These are phyloP conservation scores for Isoetes engelmannii DNA, from an alignment of 83 land plant genomes.

Conservation along the genomic window DNA sequence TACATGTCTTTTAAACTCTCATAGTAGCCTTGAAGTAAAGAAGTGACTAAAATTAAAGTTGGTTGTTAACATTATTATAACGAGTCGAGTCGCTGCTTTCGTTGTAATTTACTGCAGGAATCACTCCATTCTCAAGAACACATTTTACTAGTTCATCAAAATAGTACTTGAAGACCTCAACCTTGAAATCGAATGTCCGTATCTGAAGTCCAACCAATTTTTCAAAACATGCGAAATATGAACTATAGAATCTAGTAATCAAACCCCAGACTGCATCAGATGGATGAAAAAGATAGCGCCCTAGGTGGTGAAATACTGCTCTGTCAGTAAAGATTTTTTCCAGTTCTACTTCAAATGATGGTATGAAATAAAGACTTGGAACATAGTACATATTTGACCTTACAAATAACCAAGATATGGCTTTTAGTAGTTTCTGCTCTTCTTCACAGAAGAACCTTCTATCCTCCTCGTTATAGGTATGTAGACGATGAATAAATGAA, in stretches of 20 bases:
- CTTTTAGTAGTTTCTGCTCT: slow-evolving; percentile 47
- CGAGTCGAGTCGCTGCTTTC: no score
- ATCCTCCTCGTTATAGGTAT: slow-evolving; percentile 64
- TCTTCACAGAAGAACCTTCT: slow-evolving; percentile 80
- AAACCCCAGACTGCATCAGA: slow-evolving; percentile 75
- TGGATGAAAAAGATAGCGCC: slow-evolving; percentile 78
- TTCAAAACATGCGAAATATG: slow-evolving; percentile 61
- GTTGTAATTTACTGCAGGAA: slow-evolving; percentile 45
- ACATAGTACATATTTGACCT: slow-evolving; percentile 68
- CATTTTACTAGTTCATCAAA: slow-evolving; percentile 51
- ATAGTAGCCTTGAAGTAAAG: slow-evolving; percentile 46
- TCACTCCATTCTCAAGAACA: slow-evolving; percentile 35
- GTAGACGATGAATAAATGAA: slow-evolving; percentile 50
- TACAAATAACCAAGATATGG: slow-evolving; percentile 68
- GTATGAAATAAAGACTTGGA: slow-evolving; percentile 63
- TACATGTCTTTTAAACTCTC: slow-evolving; percentile 53
- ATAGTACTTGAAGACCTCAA: slow-evolving; percentile 38
- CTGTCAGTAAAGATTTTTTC: slow-evolving; percentile 58
- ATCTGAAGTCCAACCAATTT: slow-evolving; percentile 72
- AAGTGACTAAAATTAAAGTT: slow-evolving; percentile 56
- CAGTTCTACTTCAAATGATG: slow-evolving; percentile 50
- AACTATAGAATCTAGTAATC: slow-evolving; percentile 50
- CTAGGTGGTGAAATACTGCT: slow-evolving; percentile 73
- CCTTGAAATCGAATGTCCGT: slow-evolving; percentile 45
- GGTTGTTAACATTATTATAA: no score